Conservation (phyloP, 192 early-diverging fungal genomes). For the Umbelopsis ramanniana region DNA sequence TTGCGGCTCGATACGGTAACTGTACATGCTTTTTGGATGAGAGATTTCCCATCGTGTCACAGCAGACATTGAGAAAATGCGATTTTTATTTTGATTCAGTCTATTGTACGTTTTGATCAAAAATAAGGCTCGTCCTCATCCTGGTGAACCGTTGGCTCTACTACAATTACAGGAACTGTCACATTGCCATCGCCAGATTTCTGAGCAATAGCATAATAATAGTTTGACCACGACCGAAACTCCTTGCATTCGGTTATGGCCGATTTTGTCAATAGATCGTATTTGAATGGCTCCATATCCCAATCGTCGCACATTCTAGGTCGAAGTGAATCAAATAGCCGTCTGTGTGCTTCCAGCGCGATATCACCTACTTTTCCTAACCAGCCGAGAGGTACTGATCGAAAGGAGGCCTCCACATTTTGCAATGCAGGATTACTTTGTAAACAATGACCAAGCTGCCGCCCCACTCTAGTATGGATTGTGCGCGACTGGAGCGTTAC, state of each 20-base stretch:
- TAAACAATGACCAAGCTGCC: conserved; percentile 17
- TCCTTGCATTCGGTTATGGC: conserved; percentile 30
- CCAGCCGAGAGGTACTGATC: conserved; percentile 40
- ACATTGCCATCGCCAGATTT: background rate
- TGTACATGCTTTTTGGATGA: too few relatives aligned
- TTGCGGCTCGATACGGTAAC: too few relatives aligned
- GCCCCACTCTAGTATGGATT: conserved; percentile 23
- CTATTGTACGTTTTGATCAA: too few relatives aligned
- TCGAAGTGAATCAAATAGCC: conserved; percentile 32
- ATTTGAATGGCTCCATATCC: conserved; percentile 36
- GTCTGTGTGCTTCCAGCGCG: conserved; percentile 21
- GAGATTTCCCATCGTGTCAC: too few relatives aligned
- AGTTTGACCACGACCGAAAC: conserved; percentile 39
- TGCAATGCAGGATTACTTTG: background rate
- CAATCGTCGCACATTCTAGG: conserved; percentile 43
- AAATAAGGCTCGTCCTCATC: background rate
- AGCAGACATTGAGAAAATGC: too few relatives aligned
- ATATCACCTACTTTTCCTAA: conserved; percentile 34
- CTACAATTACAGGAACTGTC: conserved; percentile 4
- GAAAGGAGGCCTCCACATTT: conserved; percentile 22
- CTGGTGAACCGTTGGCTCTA: background rate
- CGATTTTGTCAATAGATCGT: conserved; percentile 24
- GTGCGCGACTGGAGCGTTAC: conserved; percentile 40
- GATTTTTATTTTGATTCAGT: too few relatives aligned
- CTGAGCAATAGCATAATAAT: conserved; percentile 25